These are phyloP conservation scores for Astrocystis sublimbata DNA, from an alignment of 495 filamentous ascomycete species.

Conservation along the genomic window DNA sequence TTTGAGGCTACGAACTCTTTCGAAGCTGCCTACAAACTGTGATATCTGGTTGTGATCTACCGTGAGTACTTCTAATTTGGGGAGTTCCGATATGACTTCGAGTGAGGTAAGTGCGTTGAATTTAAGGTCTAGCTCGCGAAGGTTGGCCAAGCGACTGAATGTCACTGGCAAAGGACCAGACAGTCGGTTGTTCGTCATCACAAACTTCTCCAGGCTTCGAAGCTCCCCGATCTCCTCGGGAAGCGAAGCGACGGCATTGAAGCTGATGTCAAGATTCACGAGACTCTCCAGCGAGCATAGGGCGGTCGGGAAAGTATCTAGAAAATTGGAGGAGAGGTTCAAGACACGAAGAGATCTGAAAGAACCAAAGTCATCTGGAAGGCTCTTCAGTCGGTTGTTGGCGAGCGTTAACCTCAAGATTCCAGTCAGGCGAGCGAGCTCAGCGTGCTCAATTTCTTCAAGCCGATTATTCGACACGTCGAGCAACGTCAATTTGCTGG, in stretches of 20 bases:
- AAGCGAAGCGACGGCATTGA: slow-evolving; percentile 80
- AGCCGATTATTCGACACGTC: slow-evolving; percentile 94
- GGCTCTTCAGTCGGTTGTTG: slow-evolving; percentile 78
- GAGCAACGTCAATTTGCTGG: slow-evolving; percentile 78
- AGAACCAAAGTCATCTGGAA: slow-evolving; percentile 78
- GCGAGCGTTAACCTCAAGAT: slow-evolving; percentile 88
- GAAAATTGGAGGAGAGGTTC: slow-evolving; percentile 88
- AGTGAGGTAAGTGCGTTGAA: slow-evolving; percentile 88
- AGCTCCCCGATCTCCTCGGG: slow-evolving; percentile 77
- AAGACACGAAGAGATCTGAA: slow-evolving; percentile 77
- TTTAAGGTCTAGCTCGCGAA: slow-evolving; percentile 90
- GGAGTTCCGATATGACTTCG: slow-evolving; percentile 77
- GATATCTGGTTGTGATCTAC: slow-evolving; percentile 91
- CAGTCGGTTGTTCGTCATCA: slow-evolving; percentile 92
- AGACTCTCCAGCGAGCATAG: slow-evolving; percentile 78
- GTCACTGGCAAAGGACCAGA: slow-evolving; percentile 68
- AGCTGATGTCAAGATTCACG: slow-evolving; percentile 94
- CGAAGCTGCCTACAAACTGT: slow-evolving; percentile 81
- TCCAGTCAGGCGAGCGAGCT: slow-evolving; percentile 59
- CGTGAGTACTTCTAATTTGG: slow-evolving; percentile 80
- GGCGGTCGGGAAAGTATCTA: slow-evolving; percentile 80
- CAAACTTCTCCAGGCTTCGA: slow-evolving; percentile 78
- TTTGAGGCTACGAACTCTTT: slow-evolving; percentile 76
- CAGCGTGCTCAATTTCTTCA: slow-evolving; percentile 80
- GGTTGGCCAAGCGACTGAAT: slow-evolving; percentile 67